Base-by-base conservation (phyloP, 148 eudicot species). In the Pouteria glomerata region DNA sequence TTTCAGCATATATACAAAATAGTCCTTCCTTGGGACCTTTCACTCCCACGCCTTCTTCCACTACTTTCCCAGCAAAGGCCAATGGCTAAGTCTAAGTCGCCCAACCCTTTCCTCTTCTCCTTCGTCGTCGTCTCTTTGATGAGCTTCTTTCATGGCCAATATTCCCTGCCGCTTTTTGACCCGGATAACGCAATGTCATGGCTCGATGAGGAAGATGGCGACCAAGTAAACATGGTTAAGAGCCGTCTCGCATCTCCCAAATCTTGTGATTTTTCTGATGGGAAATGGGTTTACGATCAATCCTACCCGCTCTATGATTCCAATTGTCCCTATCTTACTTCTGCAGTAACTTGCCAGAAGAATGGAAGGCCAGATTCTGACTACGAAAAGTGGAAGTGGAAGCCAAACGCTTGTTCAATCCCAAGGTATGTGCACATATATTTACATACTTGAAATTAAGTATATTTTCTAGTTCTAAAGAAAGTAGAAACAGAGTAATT, bases 321-420 rank as follows among this genome's bases (percentile, higher is more conserved):
- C 8, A 82, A 72, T 60, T 92, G 97, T 70, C 90, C 97, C 1
- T 92, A 92, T 76, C 83, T 92, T 34, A 92, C 84, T 51, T 66
- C 79, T 57, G 86, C 89, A 8, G 87, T 92, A 0, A 79, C 84
- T 56, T 92, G 97, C 72, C 76, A 67, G 41, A 83, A 85, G 71
- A 92, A 92, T 81, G 97, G 97, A 21, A 78, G 97, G 45, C 96
- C 95, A 2, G 97, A 92, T 81, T 87, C 89, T 41, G 90, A 84
- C 63, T 92, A 86, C 67, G 83, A 87, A 60, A 86, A 88, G 41
- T 89, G 89, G 95, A 87, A 85, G 74, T 92, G 97, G 97, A 86
- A 87, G 79, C 97, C 97, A 26, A 76, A 64, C 72, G 71, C 66
- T 2, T 92, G 97, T 73, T 81, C 86, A 26, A 83, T 87, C 35